Percentiles rank a stretch among this genome's conserved stretches.
Conservation (phyloP, 2,329 filamentous ascomycete species). For the Proliferodiscus dingleyae region DNA sequence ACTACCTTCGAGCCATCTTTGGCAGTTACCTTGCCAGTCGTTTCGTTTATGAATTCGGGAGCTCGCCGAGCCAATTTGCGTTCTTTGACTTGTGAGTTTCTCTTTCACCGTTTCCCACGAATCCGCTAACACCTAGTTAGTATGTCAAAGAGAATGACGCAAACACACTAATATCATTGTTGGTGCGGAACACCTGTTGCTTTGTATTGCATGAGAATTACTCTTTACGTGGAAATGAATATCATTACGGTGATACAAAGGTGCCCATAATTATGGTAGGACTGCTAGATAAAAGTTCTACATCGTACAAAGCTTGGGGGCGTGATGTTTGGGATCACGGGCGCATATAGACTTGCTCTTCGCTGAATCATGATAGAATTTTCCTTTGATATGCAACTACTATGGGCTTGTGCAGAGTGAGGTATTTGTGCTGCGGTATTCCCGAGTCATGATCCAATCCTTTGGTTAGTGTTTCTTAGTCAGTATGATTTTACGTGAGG, state of each 20-base stretch:
- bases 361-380: neutral
- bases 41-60: constrained; percentile 94
- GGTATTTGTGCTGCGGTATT: neutral
- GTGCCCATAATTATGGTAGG: neutral
- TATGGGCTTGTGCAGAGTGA: neutral
- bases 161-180: constrained; percentile 31
- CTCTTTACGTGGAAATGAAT: neutral
- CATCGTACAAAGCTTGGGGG: neutral
- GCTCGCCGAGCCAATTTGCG: constrained; percentile 88
- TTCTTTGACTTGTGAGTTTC: constrained; percentile 92
- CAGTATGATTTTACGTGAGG: no score
- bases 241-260: neutral
- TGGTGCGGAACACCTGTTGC: neutral
- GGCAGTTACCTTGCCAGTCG: constrained; percentile 91
- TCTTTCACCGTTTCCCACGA: neutral
- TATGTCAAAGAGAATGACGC: constrained; percentile 61
- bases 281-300: neutral
- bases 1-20: constrained; percentile 91
- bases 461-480: no score
- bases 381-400: neutral
- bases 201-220: neutral
- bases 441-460: no score
- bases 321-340: neutral
- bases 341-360: neutral
- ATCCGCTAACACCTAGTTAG: constrained; percentile 35